Evolutionary conservation across 2,329 filamentous ascomycete species (phyloP).

Genomic region (Fusarium transvaalense): DNA sequence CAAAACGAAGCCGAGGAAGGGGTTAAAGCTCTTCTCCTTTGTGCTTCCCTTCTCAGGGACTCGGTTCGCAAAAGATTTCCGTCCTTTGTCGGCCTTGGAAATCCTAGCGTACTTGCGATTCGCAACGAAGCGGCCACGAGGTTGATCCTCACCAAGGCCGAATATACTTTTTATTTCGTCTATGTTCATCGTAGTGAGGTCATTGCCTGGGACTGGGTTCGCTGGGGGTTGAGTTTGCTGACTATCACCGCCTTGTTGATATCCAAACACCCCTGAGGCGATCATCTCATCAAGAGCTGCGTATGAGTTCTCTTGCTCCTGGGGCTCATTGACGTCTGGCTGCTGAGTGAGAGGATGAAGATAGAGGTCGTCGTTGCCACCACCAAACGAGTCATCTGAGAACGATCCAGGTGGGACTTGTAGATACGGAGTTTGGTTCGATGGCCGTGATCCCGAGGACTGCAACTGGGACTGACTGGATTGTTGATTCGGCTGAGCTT

Average conservation of each 20-base stretch:
- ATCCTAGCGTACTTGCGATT: not conserved
- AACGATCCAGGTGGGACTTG: too few species aligned
- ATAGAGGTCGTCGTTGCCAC: not conserved
- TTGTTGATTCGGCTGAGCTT: not conserved
- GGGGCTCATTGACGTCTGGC: not conserved
- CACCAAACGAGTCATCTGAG: too few species aligned
- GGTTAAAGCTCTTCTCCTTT: slow-evolving; percentile 27
- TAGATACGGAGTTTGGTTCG: too few species aligned
- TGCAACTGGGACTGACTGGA: not conserved
- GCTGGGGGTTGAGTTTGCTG: not conserved
- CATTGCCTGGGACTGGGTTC: not conserved
- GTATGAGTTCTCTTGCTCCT: not conserved
- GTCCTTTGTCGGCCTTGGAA: not conserved
- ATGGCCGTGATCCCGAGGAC: too few species aligned
- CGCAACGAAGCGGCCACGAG: not conserved
- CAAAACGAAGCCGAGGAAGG: slow-evolving; percentile 33
- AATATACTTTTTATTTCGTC: not conserved
- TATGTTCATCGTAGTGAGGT: not conserved
- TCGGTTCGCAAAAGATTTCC: not conserved
- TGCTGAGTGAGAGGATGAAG: not conserved
- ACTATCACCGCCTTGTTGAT: not conserved
- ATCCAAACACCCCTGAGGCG: not conserved
- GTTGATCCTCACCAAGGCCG: not conserved
- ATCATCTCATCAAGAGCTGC: not conserved
- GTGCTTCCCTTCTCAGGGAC: slow-evolving; percentile 1